Evolutionary conservation across 2,329 filamentous ascomycete genomes (phyloP).

Genomic region (Diaporthe amygdali): DNA sequence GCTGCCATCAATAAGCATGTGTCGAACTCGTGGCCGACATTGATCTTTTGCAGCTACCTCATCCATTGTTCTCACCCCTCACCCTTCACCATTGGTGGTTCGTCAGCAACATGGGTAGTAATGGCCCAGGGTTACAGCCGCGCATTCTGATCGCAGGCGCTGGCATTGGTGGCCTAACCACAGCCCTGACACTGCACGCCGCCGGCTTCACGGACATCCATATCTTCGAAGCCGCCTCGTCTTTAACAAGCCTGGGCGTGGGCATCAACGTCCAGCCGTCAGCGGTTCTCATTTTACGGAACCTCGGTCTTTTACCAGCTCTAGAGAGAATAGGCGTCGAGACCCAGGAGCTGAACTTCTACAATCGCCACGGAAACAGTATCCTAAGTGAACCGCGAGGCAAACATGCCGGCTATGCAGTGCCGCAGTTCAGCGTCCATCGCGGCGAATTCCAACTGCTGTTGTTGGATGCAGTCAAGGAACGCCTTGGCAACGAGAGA

Average conservation of each 20-base stretch:
- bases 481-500: slow-evolving; percentile 42
- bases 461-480: slow-evolving; percentile 45
- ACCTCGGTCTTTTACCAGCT: slow-evolving; percentile 45
- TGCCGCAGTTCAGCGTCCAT: slow-evolving; percentile 51
- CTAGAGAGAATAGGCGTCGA: slow-evolving; percentile 45
- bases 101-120: background rate
- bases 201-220: slow-evolving; percentile 44
- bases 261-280: slow-evolving; percentile 53
- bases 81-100: background rate
- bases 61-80: background rate
- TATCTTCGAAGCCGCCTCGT: slow-evolving; percentile 46
- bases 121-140: slow-evolving; percentile 18
- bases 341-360: slow-evolving; percentile 49
- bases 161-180: slow-evolving; percentile 36
- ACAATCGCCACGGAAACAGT: slow-evolving; percentile 47
- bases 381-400: slow-evolving; percentile 49
- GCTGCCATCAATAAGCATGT: background rate
- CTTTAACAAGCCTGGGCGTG: slow-evolving; percentile 48
- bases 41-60: background rate
- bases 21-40: background rate
- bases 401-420: slow-evolving; percentile 43
- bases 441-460: slow-evolving; percentile 51
- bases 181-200: slow-evolving; percentile 35
- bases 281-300: slow-evolving; percentile 48
- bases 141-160: slow-evolving; percentile 36